Percentiles rank a stretch among this genome's conserved stretches.
These are phyloP conservation scores for Onygenales sp. DNA, from an alignment of 2,329 filamentous ascomycete species.

Conservation along the genomic window DNA sequence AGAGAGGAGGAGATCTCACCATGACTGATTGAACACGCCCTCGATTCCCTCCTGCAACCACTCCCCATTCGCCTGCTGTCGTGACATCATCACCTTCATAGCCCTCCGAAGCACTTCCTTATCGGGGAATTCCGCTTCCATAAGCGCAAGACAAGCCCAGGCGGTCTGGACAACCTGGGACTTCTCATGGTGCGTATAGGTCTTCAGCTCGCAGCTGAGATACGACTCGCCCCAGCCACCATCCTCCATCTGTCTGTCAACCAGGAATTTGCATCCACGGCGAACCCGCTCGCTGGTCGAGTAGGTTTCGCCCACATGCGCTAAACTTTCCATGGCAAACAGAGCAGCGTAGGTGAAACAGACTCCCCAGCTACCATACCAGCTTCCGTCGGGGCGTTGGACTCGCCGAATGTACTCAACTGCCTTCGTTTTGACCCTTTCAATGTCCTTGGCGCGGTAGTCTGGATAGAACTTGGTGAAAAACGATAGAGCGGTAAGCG, in stretches of 20 bases:
- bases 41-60: conserved; percentile 95
- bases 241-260: conserved; percentile 75
- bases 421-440: conserved; percentile 60
- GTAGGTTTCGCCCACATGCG: conserved; percentile 73
- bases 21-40: conserved; percentile 97
- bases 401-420: conserved; percentile 73
- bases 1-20: conserved; percentile 42
- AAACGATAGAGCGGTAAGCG: conserved; percentile 74
- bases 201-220: conserved; percentile 66
- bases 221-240: conserved; percentile 98
- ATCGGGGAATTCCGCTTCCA: conserved; percentile 76
- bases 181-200: conserved; percentile 66
- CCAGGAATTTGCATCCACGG: conserved; percentile 73
- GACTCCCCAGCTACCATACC: conserved; percentile 97
- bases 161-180: conserved; percentile 92
- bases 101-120: conserved; percentile 62
- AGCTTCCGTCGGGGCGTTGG: conserved; percentile 75
- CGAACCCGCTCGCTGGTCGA: conserved; percentile 60
- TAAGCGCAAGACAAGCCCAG: conserved; percentile 74
- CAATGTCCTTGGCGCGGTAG: conserved; percentile 69
- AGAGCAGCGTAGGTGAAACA: conserved; percentile 96
- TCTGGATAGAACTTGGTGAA: conserved; percentile 74
- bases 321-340: conserved; percentile 86
- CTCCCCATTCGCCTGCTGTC: conserved; percentile 82
- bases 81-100: conserved; percentile 69